Percentiles rank a stretch among this genome's conserved stretches.
Evolutionary conservation across 2,329 filamentous ascomycete species (phyloP).

Genomic region (Xylaria sp.): DNA sequence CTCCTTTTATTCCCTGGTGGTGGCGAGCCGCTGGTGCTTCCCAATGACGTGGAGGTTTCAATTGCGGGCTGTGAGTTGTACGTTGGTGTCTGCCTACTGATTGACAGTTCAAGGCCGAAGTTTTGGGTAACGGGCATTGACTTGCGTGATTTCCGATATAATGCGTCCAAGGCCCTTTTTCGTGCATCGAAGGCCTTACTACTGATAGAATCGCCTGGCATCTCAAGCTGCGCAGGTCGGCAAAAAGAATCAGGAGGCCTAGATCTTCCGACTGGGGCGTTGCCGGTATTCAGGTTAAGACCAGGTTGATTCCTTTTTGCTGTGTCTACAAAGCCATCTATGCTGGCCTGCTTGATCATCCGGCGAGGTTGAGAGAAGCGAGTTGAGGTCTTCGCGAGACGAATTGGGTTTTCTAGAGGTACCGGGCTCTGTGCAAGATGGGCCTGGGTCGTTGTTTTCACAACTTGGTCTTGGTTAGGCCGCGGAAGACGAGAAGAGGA

Average conservation of each 20-base stretch:
- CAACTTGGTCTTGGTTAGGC: slow-evolving; percentile 8
- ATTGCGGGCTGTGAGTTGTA: slow-evolving; percentile 20
- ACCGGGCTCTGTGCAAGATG: neutral
- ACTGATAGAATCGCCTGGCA: slow-evolving; percentile 51
- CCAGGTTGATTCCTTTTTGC: slow-evolving; percentile 28
- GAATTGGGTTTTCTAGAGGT: slow-evolving; percentile 5
- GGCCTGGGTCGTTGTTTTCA: slow-evolving; percentile 4
- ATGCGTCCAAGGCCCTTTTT: slow-evolving; percentile 65
- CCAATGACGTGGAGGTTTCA: slow-evolving; percentile 12
- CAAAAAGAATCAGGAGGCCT: slow-evolving; percentile 38
- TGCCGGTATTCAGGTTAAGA: slow-evolving; percentile 2
- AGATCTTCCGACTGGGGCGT: slow-evolving; percentile 22
- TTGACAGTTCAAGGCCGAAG: slow-evolving; percentile 53
- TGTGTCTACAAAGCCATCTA: slow-evolving; percentile 49
- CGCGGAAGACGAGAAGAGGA: slow-evolving; percentile 2
- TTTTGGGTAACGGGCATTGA: slow-evolving; percentile 42
- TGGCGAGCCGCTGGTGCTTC: slow-evolving; percentile 15
- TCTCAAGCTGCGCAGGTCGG: slow-evolving; percentile 68
- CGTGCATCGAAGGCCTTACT: slow-evolving; percentile 59
- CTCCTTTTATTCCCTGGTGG: slow-evolving; percentile 24
- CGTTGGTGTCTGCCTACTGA: slow-evolving; percentile 43
- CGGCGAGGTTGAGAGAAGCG: slow-evolving; percentile 47
- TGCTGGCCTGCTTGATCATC: slow-evolving; percentile 47
- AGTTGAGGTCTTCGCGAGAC: slow-evolving; percentile 28
- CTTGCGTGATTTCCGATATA: slow-evolving; percentile 60